These are phyloP conservation scores for Pleurotus pulmonarius DNA, from an alignment of 768 basidiomycete species.

Conservation along the genomic window DNA sequence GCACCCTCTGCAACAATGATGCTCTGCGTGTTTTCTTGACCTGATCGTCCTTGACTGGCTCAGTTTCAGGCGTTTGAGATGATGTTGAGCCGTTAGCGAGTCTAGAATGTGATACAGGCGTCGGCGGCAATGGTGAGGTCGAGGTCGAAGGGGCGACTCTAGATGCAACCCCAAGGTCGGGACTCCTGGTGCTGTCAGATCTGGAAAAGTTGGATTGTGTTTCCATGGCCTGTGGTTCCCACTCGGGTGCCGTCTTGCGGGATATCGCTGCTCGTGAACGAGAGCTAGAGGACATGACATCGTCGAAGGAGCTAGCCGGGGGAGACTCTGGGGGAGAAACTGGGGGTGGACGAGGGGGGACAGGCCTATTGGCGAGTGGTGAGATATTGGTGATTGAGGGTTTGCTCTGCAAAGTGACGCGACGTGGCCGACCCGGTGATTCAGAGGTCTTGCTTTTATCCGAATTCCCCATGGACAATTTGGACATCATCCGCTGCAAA, in stretches of 20 bases:
- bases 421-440: background rate
- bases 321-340: conserved; percentile 47
- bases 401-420: background rate
- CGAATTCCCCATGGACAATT: conserved; percentile 50
- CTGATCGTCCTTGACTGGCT: background rate
- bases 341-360: conserved; percentile 49
- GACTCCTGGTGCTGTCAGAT: background rate
- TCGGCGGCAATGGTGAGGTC: background rate
- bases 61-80: background rate
- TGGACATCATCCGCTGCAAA: conserved; percentile 81
- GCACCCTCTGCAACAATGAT: background rate
- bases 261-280: conserved; percentile 22
- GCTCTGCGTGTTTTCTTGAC: conserved; percentile 2
- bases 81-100: background rate
- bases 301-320: conserved; percentile 34
- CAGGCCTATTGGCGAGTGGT: conserved; percentile 52
- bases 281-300: conserved; percentile 20
- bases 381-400: conserved; percentile 19
- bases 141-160: background rate
- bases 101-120: background rate
- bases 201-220: conserved; percentile 2
- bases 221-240: conserved; percentile 16
- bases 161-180: background rate
- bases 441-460: conserved; percentile 25
- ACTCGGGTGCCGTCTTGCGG: conserved; percentile 24